These are phyloP conservation scores for Aphanomyces euteiches DNA, from an alignment of 352 stramenopile species.

Conservation along the genomic window DNA sequence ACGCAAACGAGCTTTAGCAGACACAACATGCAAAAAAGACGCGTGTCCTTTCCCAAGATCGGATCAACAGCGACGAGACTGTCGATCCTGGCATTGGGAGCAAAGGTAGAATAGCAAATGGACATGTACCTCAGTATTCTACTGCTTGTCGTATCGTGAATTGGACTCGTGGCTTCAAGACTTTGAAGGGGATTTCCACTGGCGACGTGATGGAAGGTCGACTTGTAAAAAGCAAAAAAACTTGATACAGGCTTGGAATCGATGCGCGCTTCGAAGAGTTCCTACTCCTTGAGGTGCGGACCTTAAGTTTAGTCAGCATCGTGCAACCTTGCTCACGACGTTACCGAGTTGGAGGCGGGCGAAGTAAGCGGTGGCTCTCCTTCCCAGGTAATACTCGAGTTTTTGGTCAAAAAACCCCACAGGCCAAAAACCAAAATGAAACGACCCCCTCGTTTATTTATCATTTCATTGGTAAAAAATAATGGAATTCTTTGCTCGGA, in stretches of 20 bases:
- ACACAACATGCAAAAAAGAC: not conserved
- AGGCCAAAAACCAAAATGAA: constrained; percentile 32
- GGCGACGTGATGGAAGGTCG: constrained; percentile 19
- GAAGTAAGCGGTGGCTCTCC: constrained; percentile 16
- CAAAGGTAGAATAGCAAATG: too few species aligned
- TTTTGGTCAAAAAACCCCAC: constrained; percentile 33
- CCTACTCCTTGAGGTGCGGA: not conserved
- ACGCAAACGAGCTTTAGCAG: too few species aligned
- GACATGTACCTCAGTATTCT: too few species aligned
- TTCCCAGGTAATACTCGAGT: constrained; percentile 25
- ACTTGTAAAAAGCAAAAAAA: not conserved
- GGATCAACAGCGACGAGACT: not conserved
- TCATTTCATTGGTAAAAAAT: constrained; percentile 27
- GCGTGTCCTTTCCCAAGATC: constrained; percentile 4
- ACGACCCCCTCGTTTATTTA: constrained; percentile 27
- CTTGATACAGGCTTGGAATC: not conserved
- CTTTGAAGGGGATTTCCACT: constrained; percentile 1
- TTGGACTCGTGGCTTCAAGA: not conserved
- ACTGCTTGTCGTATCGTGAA: not conserved
- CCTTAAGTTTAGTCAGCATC: constrained; percentile 1
- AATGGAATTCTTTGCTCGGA: not conserved
- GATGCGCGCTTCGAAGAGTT: not conserved
- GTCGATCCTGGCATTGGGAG: not conserved
- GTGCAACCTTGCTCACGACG: not conserved
- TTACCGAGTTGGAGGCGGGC: constrained; percentile 9